Conservation (phyloP, 2,329 filamentous ascomycete species). For the Talaromyces sp. region DNA sequence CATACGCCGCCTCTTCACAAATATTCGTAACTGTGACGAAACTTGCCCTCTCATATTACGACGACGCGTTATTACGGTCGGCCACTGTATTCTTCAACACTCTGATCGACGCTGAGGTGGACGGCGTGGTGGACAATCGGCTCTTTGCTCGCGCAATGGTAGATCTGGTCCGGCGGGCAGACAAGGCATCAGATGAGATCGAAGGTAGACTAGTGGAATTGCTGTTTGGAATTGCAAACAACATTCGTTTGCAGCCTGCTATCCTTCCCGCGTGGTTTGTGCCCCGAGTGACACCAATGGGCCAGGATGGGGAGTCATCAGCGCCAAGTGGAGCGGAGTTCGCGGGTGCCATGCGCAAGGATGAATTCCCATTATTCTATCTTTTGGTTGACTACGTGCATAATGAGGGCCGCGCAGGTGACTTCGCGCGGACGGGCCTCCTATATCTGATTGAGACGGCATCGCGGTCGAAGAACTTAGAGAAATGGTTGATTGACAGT, state of each 20-base stretch:
- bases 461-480: constrained; percentile 76
- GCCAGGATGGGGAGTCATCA: constrained; percentile 43
- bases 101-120: constrained; percentile 93
- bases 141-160: constrained; percentile 86
- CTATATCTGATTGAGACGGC: constrained; percentile 96
- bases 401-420: constrained; percentile 88
- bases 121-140: constrained; percentile 86
- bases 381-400: constrained; percentile 96
- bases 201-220: constrained; percentile 90
- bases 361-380: constrained; percentile 95
- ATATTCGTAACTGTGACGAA: constrained; percentile 89
- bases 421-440: constrained; percentile 91
- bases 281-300: constrained; percentile 49
- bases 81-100: constrained; percentile 86
- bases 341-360: constrained; percentile 80
- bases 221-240: constrained; percentile 93
- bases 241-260: constrained; percentile 85
- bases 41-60: constrained; percentile 81
- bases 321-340: constrained; percentile 66
- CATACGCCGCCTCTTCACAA: constrained; percentile 81
- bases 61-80: constrained; percentile 82
- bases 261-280: constrained; percentile 93
- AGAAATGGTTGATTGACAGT: constrained; percentile 97
- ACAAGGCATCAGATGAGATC: constrained; percentile 69
- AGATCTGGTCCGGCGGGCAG: constrained; percentile 76